Evolutionary conservation across 768 basidiomycete genomes (phyloP).

Genomic region (Pleurotus citrinopileatus): DNA sequence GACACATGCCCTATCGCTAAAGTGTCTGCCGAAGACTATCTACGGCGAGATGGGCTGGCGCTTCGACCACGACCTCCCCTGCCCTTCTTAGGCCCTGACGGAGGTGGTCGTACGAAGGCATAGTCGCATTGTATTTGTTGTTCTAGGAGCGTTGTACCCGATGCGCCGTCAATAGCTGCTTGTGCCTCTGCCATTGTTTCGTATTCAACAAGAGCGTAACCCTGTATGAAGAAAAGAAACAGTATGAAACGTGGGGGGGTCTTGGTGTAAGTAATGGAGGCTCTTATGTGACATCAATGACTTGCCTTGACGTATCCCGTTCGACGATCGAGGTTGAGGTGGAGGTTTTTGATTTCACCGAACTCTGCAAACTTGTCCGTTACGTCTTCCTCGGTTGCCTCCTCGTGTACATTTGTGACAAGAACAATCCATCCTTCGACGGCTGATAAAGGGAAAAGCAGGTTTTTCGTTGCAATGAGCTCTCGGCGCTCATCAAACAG

Average conservation of each 20-base stretch:
- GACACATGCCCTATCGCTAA: not conserved
- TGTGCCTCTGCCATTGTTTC: constrained; percentile 94
- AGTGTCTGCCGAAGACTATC: constrained; percentile 31
- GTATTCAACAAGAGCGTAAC: constrained; percentile 97
- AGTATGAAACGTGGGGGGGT: not conserved
- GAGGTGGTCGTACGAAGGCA: constrained; percentile 88
- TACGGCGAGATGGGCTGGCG: constrained; percentile 72
- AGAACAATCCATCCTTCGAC: constrained; percentile 99
- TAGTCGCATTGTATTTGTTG: constrained; percentile 89
- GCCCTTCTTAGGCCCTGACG: constrained; percentile 78
- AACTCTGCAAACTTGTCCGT: constrained; percentile 95
- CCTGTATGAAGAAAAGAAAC: constrained; percentile 45
- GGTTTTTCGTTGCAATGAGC: too few relatives aligned
- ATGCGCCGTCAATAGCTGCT: constrained; percentile 87
- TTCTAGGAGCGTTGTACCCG: constrained; percentile 80
- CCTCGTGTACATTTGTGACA: constrained; percentile 95
- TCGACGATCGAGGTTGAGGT: constrained; percentile 93
- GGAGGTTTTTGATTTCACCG: constrained; percentile 97
- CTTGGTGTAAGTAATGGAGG: constrained; percentile 4
- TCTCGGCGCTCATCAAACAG: constrained; percentile 11
- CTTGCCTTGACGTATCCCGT: constrained; percentile 95
- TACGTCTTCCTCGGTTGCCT: constrained; percentile 96
- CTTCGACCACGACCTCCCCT: constrained; percentile 71
- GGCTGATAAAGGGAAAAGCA: constrained; percentile 44
- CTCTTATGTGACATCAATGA: not conserved